Percentiles rank a stretch among this genome's conserved stretches.
These are phyloP conservation scores for Fusarium sp. DNA, from an alignment of 2,329 filamentous ascomycete genomes.

Conservation along the genomic window DNA sequence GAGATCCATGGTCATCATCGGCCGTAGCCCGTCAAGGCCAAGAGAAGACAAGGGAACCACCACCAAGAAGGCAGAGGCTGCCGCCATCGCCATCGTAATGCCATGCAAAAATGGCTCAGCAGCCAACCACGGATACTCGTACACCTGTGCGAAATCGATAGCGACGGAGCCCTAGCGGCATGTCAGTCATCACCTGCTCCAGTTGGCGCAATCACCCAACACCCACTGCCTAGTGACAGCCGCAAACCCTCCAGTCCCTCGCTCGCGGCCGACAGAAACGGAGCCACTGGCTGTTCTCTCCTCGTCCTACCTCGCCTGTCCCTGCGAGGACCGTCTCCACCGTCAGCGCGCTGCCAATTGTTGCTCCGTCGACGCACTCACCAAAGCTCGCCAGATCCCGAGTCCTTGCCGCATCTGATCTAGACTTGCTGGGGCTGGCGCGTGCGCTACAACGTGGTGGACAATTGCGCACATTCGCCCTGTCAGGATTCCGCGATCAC, in stretches of 20 bases:
- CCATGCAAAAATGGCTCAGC: conserved; percentile 44
- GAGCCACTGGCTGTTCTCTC: conserved; percentile 21
- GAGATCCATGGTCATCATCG: conserved; percentile 21
- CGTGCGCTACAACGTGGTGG: conserved; percentile 41
- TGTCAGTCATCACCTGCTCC: conserved; percentile 40
- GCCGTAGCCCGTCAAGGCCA: conserved; percentile 28
- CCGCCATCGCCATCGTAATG: conserved; percentile 27
- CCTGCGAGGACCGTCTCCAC: conserved; percentile 36
- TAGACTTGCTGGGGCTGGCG: conserved; percentile 39
- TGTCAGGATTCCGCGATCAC: conserved; percentile 42
- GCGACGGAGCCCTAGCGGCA: conserved; percentile 38
- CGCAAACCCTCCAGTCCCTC: conserved; percentile 36
- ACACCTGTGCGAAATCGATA: conserved; percentile 35
- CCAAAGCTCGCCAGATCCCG: conserved; percentile 42
- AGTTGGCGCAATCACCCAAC: conserved; percentile 36
- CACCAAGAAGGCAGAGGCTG: conserved; percentile 28
- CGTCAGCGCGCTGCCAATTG: conserved; percentile 37
- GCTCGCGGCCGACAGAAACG: conserved; percentile 24
- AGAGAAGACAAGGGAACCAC: conserved; percentile 35
- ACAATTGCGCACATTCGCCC: conserved; percentile 37
- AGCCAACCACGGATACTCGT: conserved; percentile 23
- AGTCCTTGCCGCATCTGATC: conserved; percentile 40
- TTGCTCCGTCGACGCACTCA: conserved; percentile 42
- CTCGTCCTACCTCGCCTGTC: conserved; percentile 25
- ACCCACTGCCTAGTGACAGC: conserved; percentile 35